Percentiles rank a stretch among this genome's conserved stretches.
These are phyloP conservation scores for Amanita pseudoporphyria DNA, from an alignment of 768 basidiomycete species.

Conservation along the genomic window DNA sequence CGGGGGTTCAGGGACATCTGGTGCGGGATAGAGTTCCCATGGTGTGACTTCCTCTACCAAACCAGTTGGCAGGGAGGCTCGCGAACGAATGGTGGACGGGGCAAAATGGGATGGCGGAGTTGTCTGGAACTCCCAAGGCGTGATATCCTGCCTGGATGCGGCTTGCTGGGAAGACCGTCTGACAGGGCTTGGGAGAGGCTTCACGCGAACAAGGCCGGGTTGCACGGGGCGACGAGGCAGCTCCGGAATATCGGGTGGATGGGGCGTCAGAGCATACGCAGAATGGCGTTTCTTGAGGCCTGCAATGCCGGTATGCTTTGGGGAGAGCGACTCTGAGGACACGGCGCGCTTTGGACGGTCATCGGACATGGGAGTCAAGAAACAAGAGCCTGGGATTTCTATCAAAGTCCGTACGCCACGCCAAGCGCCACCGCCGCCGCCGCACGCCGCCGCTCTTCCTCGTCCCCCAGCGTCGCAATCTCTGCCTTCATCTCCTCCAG, in stretches of 20 bases:
- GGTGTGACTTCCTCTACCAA: constrained; percentile 20
- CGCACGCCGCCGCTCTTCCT: constrained; percentile 52
- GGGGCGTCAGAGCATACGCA: constrained; percentile 13
- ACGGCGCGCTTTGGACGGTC: constrained; percentile 10
- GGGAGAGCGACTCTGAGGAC: constrained; percentile 14
- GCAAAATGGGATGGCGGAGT: constrained; percentile 9
- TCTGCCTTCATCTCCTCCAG: constrained; percentile 68
- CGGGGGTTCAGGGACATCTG: neutral
- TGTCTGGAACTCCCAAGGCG: constrained; percentile 28
- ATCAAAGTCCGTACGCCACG: constrained; percentile 53
- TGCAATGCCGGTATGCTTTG: constrained; percentile 1
- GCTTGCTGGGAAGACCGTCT: constrained; percentile 2
- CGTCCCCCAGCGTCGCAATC: constrained; percentile 56
- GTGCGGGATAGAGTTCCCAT: constrained; percentile 23
- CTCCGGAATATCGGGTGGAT: neutral
- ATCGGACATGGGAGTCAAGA: neutral
- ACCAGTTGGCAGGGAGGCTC: constrained; percentile 10
- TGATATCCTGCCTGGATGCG: constrained; percentile 25
- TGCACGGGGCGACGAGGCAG: neutral
- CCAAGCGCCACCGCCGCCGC: constrained; percentile 68
- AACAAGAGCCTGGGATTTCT: neutral
- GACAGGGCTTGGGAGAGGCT: neutral
- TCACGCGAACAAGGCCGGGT: neutral
- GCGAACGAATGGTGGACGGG: constrained; percentile 10
- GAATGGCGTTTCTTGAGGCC: constrained; percentile 26